Evolutionary conservation across 768 basidiomycete species (phyloP).

Genomic region (Suillus tomentosus): DNA sequence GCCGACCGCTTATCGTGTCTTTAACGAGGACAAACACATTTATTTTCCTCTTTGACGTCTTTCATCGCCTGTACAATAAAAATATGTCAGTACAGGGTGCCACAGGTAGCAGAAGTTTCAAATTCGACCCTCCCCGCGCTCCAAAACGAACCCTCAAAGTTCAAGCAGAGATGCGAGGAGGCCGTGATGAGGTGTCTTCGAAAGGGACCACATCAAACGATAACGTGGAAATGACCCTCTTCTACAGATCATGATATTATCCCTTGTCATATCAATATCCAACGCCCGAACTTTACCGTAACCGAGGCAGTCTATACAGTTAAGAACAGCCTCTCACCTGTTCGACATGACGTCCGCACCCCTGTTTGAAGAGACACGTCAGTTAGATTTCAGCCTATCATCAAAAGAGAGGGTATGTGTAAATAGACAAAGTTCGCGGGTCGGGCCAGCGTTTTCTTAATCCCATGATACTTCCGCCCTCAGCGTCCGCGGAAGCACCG

Average conservation of each 20-base stretch:
- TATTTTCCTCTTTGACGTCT: conserved; percentile 51
- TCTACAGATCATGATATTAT: not conserved
- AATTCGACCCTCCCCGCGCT: conserved; percentile 22
- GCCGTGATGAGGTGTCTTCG: conserved; percentile 34
- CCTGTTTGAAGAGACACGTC: conserved; percentile 42
- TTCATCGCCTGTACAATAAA: conserved; percentile 46
- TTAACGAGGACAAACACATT: conserved; percentile 43
- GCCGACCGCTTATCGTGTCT: conserved; percentile 19
- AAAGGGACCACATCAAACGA: conserved; percentile 38
- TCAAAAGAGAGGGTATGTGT: conserved; percentile 1
- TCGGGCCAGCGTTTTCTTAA: conserved; percentile 4
- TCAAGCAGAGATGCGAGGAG: conserved; percentile 20
- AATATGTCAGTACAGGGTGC: conserved; percentile 28
- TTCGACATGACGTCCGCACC: conserved; percentile 70
- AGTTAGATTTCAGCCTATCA: conserved; percentile 15
- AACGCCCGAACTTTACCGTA: conserved; percentile 21
- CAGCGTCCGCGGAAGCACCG: conserved; percentile 21
- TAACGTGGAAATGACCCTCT: conserved; percentile 25
- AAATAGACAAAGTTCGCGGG: conserved; percentile 16
- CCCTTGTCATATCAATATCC: conserved; percentile 11
- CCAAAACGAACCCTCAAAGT: conserved; percentile 25
- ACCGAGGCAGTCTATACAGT: conserved; percentile 15
- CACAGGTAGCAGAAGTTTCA: conserved; percentile 28
- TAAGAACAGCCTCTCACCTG: conserved; percentile 44
- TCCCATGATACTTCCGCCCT: conserved; percentile 10